Conservation (phyloP, 169 alveolate genomes). For the Pseudocohnilembus persalinus region DNA sequence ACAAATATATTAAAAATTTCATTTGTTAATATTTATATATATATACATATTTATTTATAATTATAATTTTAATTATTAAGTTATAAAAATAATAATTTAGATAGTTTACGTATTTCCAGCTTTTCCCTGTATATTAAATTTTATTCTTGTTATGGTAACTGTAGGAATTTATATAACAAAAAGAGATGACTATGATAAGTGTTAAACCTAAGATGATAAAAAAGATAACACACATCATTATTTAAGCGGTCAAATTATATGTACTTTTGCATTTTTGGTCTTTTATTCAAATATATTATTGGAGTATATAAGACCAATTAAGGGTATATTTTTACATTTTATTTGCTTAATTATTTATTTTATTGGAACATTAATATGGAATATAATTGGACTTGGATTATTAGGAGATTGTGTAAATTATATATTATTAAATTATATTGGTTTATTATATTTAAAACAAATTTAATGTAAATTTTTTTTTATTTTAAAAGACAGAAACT, state of each 20-base stretch:
- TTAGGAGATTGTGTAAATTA: not conserved
- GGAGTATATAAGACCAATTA: not conserved
- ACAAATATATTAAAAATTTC: no score
- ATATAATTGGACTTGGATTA: not conserved
- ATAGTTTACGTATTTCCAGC: constrained; percentile 13
- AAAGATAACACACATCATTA: not conserved
- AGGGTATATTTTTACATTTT: not conserved
- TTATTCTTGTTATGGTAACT: not conserved
- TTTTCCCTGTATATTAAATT: constrained; percentile 2
- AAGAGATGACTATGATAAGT: not conserved
- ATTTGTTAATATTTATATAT: no score
- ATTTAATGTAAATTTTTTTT: not conserved
- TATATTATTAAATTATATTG: not conserved
- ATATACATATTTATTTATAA: no score
- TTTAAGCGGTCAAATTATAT: not conserved
- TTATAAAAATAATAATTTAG: not conserved
- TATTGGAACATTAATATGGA: constrained; percentile 7
- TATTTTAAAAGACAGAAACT: not conserved
- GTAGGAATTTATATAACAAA: constrained; percentile 2
- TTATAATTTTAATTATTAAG: no score
- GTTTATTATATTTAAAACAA: not conserved
- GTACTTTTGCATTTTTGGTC: not conserved
- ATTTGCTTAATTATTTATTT: not conserved
- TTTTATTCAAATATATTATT: constrained; percentile 7
- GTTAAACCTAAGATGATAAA: not conserved